Evolutionary conservation across 345 rosid genomes (phyloP), one percentile per base, ranked within the genome.

Genomic region (Camelina laxa): DNA sequence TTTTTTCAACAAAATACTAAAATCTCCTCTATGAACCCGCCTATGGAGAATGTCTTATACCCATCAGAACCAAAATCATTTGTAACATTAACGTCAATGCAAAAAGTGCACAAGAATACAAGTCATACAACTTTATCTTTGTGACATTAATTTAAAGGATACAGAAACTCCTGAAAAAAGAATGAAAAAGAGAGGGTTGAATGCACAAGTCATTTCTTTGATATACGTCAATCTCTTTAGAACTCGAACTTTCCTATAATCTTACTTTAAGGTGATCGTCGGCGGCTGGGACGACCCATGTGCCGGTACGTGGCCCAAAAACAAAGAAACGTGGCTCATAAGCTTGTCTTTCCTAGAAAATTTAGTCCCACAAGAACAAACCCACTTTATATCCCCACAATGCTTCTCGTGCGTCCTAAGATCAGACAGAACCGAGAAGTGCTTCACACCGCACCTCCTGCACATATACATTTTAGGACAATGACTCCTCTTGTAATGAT

Each of bases 401-500:
- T 93, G 97, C 82, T 93, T 93, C 80, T 93, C 98, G 78, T 93
- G 98, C 31, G 98, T 93, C 81, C 93, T 80, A 1, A 93, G 81
- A 80, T 93, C 98, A 15, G 97, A 93, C 74, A 91, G 73, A 79
- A 93, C 93, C 33, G 97, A 91, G 78, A 93, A 93, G 8, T 87
- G 86, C 83, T 93, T 93, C 86, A 75, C 82, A 13, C 82, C 82
- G 66, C 98, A 91, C 22, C 91, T 78, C 84, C 86, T 87, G 81
- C 98, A 93, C 53, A 91, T 85, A 67, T 91, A 91, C 91, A 93
- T 82, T 81, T 93, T 93, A 1, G 97, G 96, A 53, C 97, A 93
- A 54, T 93, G 98, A 80, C 93, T 89, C 35, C 98, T 88, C 89
- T 86, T 93, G 91, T 91, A 93, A 70, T 93, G 98, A 80, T 93